Conservation (phyloP, 805 yeast genomes). For the Zygoascus biomembranicola region DNA sequence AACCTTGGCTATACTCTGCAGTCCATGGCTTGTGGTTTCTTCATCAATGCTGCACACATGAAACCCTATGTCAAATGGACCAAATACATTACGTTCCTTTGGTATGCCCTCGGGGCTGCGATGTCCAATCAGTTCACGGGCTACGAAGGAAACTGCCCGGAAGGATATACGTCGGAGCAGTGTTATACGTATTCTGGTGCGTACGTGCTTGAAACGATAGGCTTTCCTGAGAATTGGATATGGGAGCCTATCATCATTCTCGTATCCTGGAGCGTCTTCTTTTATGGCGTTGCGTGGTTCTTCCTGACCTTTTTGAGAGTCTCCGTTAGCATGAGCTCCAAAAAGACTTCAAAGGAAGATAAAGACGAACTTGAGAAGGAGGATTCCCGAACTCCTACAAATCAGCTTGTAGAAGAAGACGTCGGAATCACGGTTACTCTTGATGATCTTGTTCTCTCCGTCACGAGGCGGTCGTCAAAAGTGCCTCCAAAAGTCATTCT, state of each 20-base stretch:
- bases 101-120: slow-evolving; percentile 71
- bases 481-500: slow-evolving; percentile 32
- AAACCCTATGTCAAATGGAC: slow-evolving; percentile 87
- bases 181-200: slow-evolving; percentile 49
- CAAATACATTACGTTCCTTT: slow-evolving; percentile 64
- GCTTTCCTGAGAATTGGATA: slow-evolving; percentile 58
- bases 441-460: slow-evolving; percentile 18
- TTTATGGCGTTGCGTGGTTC: slow-evolving; percentile 40
- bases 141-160: slow-evolving; percentile 52
- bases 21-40: slow-evolving; percentile 74
- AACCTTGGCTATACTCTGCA: slow-evolving; percentile 63
- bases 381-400: background rate
- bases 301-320: slow-evolving; percentile 42
- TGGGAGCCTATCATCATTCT: slow-evolving; percentile 54
- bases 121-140: slow-evolving; percentile 57
- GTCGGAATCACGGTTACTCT: slow-evolving; percentile 19
- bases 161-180: slow-evolving; percentile 24
- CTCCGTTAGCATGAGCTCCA: slow-evolving; percentile 43
- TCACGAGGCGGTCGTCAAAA: slow-evolving; percentile 11
- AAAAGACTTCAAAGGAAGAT: slow-evolving; percentile 16
- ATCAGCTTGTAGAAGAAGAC: background rate
- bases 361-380: background rate
- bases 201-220: slow-evolving; percentile 46
- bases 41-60: slow-evolving; percentile 61
- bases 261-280: slow-evolving; percentile 51